Conservation (phyloP, 345 rosid species). For the Erucastrum elatum region DNA sequence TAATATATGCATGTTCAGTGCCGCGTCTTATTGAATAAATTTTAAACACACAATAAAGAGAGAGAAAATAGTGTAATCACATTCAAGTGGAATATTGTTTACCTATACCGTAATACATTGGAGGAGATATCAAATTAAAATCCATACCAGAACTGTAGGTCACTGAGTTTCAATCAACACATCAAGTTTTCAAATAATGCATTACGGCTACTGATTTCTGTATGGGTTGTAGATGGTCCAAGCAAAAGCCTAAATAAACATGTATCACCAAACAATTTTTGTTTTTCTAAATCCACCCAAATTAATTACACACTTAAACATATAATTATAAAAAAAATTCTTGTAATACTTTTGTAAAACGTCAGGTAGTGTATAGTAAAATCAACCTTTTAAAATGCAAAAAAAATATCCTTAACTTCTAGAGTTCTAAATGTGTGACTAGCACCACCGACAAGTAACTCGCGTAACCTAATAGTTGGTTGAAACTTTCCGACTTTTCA, state of each 20-base stretch:
- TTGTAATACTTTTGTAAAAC: slow-evolving; percentile 21
- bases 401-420: slow-evolving; percentile 32
- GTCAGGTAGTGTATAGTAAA: slow-evolving; percentile 15
- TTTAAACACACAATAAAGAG: background rate
- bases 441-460: slow-evolving; percentile 35
- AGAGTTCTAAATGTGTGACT: slow-evolving; percentile 11
- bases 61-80: no score
- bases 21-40: background rate
- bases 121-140: background rate
- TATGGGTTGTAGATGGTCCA: background rate
- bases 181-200: background rate
- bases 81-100: no score
- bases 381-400: slow-evolving; percentile 27
- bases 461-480: slow-evolving; percentile 28
- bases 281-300: background rate
- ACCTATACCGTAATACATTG: no score
- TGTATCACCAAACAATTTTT: background rate
- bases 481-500: background rate
- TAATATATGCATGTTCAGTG: slow-evolving; percentile 12
- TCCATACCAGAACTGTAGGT: background rate
- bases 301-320: background rate
- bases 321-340: background rate
- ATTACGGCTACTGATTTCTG: background rate
- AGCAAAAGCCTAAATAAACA: background rate
- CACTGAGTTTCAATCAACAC: background rate